A percentile compares a stretch with the other conserved stretches of the same genome.
phyloP scores from a whole-genome alignment of 2,329 filamentous ascomycete genomes.

The Xylaria sp. region DNA sequence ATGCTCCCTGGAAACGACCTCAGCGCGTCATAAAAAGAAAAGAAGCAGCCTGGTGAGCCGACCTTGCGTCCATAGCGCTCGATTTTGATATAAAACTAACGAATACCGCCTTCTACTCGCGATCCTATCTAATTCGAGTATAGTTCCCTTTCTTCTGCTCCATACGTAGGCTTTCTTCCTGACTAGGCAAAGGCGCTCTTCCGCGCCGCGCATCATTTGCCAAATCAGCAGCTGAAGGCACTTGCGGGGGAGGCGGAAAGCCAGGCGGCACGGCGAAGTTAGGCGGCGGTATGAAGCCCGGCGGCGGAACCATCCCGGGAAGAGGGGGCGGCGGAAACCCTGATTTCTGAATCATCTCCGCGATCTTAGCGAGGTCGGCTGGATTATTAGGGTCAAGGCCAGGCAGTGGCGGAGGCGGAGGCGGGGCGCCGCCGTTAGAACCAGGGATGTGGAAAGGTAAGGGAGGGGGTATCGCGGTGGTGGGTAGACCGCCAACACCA shows the following conservation, averaged over 20 bases:
- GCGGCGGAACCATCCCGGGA: conserved; percentile 60
- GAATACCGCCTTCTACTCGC: too few relatives aligned
- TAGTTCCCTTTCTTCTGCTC: conserved; percentile 77
- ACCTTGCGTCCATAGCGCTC: too few relatives aligned
- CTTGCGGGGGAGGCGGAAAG: conserved; percentile 49
- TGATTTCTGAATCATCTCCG: conserved; percentile 73
- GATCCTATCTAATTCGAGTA: conserved; percentile 60
- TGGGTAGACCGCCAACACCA: conserved; percentile 47
- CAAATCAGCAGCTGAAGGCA: conserved; percentile 39
- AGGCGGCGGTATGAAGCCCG: conserved; percentile 59
- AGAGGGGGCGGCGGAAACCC: conserved; percentile 70
- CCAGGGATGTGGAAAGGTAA: conserved; percentile 64
- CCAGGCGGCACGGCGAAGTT: conserved; percentile 54
- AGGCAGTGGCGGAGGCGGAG: conserved; percentile 61
- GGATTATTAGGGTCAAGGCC: conserved; percentile 70
- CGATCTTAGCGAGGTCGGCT: conserved; percentile 68
- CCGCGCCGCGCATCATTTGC: conserved; percentile 63
- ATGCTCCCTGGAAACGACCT: neutral
- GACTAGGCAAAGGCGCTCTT: conserved; percentile 86
- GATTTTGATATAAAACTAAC: neutral
- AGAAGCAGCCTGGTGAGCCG: neutral
- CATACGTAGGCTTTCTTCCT: conserved; percentile 82
- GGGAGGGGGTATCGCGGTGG: conserved; percentile 55
- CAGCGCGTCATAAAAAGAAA: neutral
- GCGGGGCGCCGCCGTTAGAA: conserved; percentile 41